Conservation (phyloP, 352 stramenopile species). For the Aphanomyces euteiches region DNA sequence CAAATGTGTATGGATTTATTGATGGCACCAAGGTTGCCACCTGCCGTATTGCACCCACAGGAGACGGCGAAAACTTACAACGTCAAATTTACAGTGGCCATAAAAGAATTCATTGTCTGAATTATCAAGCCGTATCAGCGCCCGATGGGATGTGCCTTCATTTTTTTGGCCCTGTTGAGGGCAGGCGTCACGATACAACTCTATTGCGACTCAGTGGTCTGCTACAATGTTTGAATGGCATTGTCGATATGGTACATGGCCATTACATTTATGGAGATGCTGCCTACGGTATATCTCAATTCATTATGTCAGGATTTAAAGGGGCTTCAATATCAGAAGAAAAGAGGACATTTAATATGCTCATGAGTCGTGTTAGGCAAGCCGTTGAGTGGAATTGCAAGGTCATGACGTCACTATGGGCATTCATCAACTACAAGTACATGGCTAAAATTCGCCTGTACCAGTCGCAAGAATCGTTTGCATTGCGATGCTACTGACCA, state of each 20-base stretch:
- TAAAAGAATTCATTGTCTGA: conserved; percentile 19
- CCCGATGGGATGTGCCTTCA: conserved; percentile 16
- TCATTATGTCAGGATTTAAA: conserved; percentile 20
- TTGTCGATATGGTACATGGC: background rate
- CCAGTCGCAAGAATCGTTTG: conserved; percentile 14
- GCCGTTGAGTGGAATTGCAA: conserved; percentile 26
- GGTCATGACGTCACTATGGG: conserved; percentile 18
- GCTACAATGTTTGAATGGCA: background rate
- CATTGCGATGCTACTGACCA: conserved; percentile 3
- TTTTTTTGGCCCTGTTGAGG: conserved; percentile 12
- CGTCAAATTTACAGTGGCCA: conserved; percentile 22
- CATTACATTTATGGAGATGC: conserved; percentile 22
- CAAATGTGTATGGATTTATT: conserved; percentile 20
- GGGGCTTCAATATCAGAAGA: conserved; percentile 1
- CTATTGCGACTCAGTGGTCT: background rate
- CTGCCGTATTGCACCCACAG: conserved; percentile 2
- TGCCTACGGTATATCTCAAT: conserved; percentile 1
- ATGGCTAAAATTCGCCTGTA: conserved; percentile 9
- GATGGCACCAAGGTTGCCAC: conserved; percentile 19
- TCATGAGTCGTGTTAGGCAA: conserved; percentile 16
- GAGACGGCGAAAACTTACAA: conserved; percentile 18
- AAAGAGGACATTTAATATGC: background rate
- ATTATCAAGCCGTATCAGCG: conserved; percentile 18
- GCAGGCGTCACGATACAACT: conserved; percentile 17
- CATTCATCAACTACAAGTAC: conserved; percentile 16